These are phyloP conservation scores for Vitis rotundifolia DNA, from an alignment of 164 flowering plant species.

Conservation along the genomic window DNA sequence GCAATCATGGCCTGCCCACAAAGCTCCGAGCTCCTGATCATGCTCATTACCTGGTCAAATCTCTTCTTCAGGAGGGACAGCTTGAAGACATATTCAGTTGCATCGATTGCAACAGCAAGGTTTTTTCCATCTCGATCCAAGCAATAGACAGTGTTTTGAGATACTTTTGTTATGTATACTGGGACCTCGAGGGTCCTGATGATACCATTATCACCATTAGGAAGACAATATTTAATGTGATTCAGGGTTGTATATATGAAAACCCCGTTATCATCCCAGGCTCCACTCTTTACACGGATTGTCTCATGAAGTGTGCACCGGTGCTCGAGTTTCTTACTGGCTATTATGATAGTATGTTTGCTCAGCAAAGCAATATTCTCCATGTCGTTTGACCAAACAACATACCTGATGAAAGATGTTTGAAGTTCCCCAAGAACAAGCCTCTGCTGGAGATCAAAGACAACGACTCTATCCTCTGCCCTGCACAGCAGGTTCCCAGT, in stretches of 20 bases:
- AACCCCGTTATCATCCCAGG: constrained; percentile 92
- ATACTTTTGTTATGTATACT: constrained; percentile 65
- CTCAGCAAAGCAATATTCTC: constrained; percentile 90
- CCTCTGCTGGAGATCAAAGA: constrained; percentile 90
- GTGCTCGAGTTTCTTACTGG: constrained; percentile 81
- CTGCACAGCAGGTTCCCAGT: constrained; percentile 82
- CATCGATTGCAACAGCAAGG: constrained; percentile 63
- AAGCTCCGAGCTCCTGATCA: constrained; percentile 62
- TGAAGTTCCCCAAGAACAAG: constrained; percentile 85
- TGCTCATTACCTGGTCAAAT: constrained; percentile 76
- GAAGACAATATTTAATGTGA: constrained; percentile 89
- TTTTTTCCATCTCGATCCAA: constrained; percentile 52
- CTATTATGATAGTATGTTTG: constrained; percentile 83
- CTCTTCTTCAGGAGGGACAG: constrained; percentile 57
- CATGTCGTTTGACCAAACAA: constrained; percentile 93
- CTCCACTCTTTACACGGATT: constrained; percentile 89
- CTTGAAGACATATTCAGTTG: constrained; percentile 71
- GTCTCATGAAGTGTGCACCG: constrained; percentile 93
- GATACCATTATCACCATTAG: constrained; percentile 63
- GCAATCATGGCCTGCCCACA: constrained; percentile 97
- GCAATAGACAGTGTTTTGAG: constrained; percentile 68
- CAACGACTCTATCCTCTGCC: constrained; percentile 78
- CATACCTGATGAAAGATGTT: constrained; percentile 73
- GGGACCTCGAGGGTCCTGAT: constrained; percentile 69
- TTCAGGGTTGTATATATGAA: constrained; percentile 84